Conservation (phyloP, 2,329 filamentous ascomycete species). For the Pseudogymnoascus sp. region DNA sequence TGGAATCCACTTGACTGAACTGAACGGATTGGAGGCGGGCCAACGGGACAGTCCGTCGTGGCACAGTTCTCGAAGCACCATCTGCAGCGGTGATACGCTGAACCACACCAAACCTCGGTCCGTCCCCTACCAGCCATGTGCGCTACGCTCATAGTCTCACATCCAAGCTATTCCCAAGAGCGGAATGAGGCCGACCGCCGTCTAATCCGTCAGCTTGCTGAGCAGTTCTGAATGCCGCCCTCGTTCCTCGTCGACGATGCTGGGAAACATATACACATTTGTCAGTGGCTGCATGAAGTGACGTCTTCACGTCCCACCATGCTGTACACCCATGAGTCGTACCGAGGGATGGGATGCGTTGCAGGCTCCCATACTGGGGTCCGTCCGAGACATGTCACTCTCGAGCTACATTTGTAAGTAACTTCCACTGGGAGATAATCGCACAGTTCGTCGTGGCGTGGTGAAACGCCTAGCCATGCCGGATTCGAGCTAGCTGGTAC, state of each 20-base stretch:
- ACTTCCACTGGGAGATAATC: neutral
- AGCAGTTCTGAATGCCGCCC: neutral
- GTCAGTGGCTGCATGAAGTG: constrained; percentile 5
- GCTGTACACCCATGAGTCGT: neutral
- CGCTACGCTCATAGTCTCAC: neutral
- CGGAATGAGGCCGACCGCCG: neutral
- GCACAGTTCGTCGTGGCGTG: neutral
- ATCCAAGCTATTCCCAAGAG: neutral
- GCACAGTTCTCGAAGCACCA: neutral
- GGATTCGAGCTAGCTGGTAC: neutral
- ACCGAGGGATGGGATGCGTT: neutral
- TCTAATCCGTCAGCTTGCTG: neutral
- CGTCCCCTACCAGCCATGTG: neutral
- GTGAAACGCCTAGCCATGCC: neutral
- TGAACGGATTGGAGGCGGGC: neutral
- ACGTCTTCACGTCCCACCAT: neutral
- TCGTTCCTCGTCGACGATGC: neutral
- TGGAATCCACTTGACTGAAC: neutral
- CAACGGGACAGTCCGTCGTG: constrained; percentile 1
- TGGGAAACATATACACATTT: constrained; percentile 1
- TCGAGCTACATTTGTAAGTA: neutral
- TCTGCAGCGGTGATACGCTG: neutral
- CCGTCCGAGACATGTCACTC: neutral
- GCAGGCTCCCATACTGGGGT: neutral
- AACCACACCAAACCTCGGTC: neutral